Evolutionary conservation across 257 asterid genomes (phyloP), one percentile per base, ranked within the genome.

Genomic region (Hygrophila difformis): DNA sequence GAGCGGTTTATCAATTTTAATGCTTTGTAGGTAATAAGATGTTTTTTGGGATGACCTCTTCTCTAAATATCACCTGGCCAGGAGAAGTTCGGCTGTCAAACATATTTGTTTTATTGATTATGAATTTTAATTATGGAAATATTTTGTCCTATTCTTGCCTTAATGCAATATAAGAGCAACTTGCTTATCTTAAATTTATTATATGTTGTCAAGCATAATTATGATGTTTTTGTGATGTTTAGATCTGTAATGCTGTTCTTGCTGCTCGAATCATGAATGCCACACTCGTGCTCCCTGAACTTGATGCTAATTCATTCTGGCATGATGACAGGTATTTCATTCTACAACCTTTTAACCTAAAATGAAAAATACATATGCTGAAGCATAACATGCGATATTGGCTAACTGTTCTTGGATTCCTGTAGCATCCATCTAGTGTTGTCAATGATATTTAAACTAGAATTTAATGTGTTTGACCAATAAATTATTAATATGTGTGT

Each of bases 211-310:
- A 44, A 24, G 23, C 1, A 8, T 22, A 45, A 3, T n/a, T 6
- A 13, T 19, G 50, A 3, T 2, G 23, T 35, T 50, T 55, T 51
- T n/a, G n/a, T n/a, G 31, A 18, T 52, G 61, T 59, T 51, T 69
- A 89, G 96, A 89, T 89, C 56, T 82, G 94, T 61, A 89, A 89
- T 68, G 98, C 96, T 49, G 98, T 89, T 61, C 85, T 89, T 55
- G 96, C 98, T 77, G 98, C 96, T 39, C 70, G 94, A 64, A 89
- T 89, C 63, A 79, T 89, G 96, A 85, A 89, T 71, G 98, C 96
- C 33, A 89, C 94, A 39, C 78, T 89, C 38, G 96, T 85, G 66
- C 82, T 89, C 53, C 98, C 98, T 55, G 98, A 89, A 71, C 69
- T 89, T 74, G 98, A 89, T 20, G 96, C 94, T 2, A 85, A 89